phyloP scores from a whole-genome alignment of 768 basidiomycete species.

The Boletus rubescentipes region DNA sequence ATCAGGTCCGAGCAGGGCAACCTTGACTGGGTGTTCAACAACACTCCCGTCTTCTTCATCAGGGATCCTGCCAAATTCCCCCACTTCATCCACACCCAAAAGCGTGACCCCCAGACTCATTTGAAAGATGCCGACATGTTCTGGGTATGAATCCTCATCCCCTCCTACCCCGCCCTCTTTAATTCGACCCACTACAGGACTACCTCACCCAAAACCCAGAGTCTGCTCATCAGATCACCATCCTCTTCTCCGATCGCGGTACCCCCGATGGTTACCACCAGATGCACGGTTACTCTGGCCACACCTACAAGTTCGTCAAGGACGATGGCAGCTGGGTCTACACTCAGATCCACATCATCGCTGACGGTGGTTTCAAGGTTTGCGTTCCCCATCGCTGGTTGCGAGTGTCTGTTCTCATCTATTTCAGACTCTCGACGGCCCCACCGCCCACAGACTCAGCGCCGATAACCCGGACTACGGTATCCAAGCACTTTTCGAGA shows the following conservation, averaged over 20 bases:
- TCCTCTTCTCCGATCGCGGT: constrained; percentile 92
- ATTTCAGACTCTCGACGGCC: constrained; percentile 65
- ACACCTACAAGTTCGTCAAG: constrained; percentile 89
- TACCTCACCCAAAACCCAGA: constrained; percentile 87
- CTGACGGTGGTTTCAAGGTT: constrained; percentile 82
- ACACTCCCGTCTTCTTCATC: constrained; percentile 91
- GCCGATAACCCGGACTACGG: constrained; percentile 86
- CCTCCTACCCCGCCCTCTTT: background rate
- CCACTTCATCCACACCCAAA: constrained; percentile 93
- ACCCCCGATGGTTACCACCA: constrained; percentile 88
- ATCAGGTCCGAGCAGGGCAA: constrained; percentile 90
- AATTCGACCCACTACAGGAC: constrained; percentile 52
- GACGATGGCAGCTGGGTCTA: constrained; percentile 82
- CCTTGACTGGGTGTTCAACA: constrained; percentile 91
- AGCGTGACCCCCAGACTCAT: constrained; percentile 90
- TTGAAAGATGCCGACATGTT: constrained; percentile 85
- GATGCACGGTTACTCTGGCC: constrained; percentile 91
- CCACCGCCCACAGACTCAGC: constrained; percentile 61
- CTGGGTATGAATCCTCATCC: constrained; percentile 50
- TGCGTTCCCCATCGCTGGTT: background rate
- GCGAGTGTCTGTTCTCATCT: background rate
- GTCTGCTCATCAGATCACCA: constrained; percentile 86
- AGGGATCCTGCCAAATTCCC: constrained; percentile 87
- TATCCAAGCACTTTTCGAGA: constrained; percentile 71
- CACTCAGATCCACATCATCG: constrained; percentile 79